A percentile compares a stretch with the other conserved stretches of the same genome.
Conservation (phyloP, 768 basidiomycete species). For the Pilatotrama ljubarskyi region DNA sequence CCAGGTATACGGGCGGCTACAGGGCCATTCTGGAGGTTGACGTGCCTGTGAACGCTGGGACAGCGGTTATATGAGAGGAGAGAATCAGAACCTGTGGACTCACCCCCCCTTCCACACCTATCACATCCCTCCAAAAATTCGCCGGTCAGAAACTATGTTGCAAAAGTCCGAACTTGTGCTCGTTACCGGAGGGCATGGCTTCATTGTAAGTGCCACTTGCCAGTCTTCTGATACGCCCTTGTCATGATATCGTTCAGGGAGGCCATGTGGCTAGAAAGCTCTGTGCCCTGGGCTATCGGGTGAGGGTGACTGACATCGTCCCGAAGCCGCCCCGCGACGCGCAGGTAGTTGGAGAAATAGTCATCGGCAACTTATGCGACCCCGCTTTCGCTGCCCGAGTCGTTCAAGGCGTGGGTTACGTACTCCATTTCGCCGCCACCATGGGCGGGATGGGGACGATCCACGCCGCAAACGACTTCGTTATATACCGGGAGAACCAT, state of each 20-base stretch:
- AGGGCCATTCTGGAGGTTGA: too few relatives aligned
- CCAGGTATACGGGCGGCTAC: too few relatives aligned
- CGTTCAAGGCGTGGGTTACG: constrained; percentile 41
- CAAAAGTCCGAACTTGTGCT: constrained; percentile 5
- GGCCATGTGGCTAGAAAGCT: constrained; percentile 50
- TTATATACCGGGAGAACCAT: constrained; percentile 51
- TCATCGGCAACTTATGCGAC: constrained; percentile 50
- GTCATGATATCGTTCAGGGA: constrained; percentile 39
- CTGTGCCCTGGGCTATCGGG: constrained; percentile 29
- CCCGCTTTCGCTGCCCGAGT: constrained; percentile 37
- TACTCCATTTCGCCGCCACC: constrained; percentile 60
- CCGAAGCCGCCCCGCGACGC: constrained; percentile 23
- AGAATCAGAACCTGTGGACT: too few relatives aligned
- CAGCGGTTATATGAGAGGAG: too few relatives aligned
- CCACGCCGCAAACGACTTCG: constrained; percentile 48
- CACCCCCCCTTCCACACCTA: too few relatives aligned
- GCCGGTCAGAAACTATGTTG: not conserved
- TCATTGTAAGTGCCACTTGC: constrained; percentile 11
- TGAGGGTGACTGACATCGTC: constrained; percentile 47
- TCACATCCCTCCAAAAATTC: too few relatives aligned
- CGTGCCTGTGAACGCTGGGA: too few relatives aligned
- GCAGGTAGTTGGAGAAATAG: constrained; percentile 32
- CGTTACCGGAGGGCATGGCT: constrained; percentile 26
- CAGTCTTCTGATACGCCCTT: not conserved
- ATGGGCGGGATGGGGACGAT: constrained; percentile 71